Evolutionary conservation across 2,329 filamentous ascomycete species (phyloP).

Genomic region (Fusarium hainanense): DNA sequence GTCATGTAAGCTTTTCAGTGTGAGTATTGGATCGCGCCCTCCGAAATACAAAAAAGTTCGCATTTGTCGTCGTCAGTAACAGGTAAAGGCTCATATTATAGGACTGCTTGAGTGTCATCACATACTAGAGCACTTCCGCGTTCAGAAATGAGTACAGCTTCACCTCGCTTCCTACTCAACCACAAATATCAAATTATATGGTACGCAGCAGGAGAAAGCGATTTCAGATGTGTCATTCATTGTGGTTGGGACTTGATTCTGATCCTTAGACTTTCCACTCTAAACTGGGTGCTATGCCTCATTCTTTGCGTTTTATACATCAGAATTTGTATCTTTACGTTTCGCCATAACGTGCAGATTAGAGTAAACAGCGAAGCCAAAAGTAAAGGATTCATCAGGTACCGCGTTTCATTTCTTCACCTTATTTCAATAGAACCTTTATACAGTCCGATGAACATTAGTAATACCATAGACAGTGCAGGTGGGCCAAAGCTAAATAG

Average conservation of each 20-base stretch:
- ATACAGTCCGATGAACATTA: background rate
- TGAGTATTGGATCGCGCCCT: background rate
- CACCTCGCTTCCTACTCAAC: too few species aligned
- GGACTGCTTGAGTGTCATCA: rapidly evolving
- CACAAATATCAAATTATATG: too few species aligned
- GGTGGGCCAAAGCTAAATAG: background rate
- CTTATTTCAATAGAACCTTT: background rate
- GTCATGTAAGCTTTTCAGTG: background rate
- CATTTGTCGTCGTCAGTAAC: background rate
- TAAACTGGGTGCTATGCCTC: too few species aligned
- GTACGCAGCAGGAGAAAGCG: too few species aligned
- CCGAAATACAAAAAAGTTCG: background rate
- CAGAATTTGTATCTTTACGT: background rate
- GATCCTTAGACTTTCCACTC: too few species aligned
- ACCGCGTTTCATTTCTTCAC: background rate
- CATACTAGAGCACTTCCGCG: too few species aligned
- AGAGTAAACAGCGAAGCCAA: background rate
- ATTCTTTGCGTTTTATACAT: background rate
- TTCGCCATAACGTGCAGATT: background rate
- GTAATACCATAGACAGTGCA: background rate
- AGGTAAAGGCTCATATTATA: background rate
- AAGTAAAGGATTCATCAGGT: background rate
- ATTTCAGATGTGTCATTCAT: background rate
- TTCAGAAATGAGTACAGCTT: too few species aligned
- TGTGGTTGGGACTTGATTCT: background rate